Percentiles rank a stretch among this genome's conserved stretches.
phyloP scores from a whole-genome alignment of 768 basidiomycete species.

The Hysterangium stoloniferum region DNA sequence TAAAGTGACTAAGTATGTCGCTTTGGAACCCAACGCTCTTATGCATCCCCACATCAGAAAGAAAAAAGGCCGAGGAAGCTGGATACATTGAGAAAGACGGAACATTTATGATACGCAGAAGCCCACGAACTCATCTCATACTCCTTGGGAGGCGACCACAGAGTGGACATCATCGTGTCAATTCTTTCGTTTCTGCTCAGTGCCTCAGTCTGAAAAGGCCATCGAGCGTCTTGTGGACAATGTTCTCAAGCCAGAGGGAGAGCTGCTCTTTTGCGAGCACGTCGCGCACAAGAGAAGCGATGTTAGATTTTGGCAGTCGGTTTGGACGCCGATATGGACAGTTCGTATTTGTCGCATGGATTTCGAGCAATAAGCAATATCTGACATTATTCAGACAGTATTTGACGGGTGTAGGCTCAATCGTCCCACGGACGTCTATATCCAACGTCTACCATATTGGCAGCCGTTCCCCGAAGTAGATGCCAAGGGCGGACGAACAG shows the following conservation, averaged over 20 bases:
- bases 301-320: constrained; percentile 62
- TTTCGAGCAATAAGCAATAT: neutral
- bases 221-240: constrained; percentile 39
- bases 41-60: constrained; percentile 57
- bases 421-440: neutral
- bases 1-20: constrained; percentile 56
- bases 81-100: constrained; percentile 49
- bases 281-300: constrained; percentile 45
- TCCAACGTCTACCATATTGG: neutral
- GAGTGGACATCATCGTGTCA: constrained; percentile 56
- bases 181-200: constrained; percentile 58
- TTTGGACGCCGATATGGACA: constrained; percentile 68
- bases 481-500: constrained; percentile 24
- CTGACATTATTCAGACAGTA: too few species aligned
- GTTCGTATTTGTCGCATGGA: constrained; percentile 15
- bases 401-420: constrained; percentile 1
- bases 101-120: constrained; percentile 50
- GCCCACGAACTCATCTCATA: constrained; percentile 47
- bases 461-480: neutral
- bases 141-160: constrained; percentile 33
- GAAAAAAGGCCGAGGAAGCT: constrained; percentile 35
- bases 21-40: constrained; percentile 57
- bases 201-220: constrained; percentile 47
- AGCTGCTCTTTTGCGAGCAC: constrained; percentile 64
- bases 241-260: constrained; percentile 55